Conservation (phyloP, 768 basidiomycete genomes). For the Suillus variegatus region DNA sequence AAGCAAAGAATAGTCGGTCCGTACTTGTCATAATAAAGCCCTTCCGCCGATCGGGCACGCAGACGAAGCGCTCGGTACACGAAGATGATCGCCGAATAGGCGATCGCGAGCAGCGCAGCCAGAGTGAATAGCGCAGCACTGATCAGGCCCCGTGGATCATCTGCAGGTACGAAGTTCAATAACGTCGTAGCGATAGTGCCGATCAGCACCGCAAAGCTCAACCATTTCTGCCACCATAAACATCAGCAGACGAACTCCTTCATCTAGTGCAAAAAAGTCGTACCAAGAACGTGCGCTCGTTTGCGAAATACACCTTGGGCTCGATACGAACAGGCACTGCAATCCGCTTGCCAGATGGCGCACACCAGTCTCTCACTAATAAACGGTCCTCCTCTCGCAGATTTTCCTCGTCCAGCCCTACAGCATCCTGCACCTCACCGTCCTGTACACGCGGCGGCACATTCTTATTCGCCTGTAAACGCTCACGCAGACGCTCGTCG, state of each 20-base stretch:
- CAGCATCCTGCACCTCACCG: conserved; percentile 22
- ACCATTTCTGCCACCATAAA: conserved; percentile 68
- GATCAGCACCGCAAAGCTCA: conserved; percentile 84
- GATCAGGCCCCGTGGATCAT: conserved; percentile 78
- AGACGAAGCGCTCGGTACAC: conserved; percentile 72
- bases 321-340: conserved; percentile 95
- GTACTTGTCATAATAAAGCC: conserved; percentile 87
- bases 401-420: conserved; percentile 39
- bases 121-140: conserved; percentile 88
- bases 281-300: conserved; percentile 92
- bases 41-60: conserved; percentile 70
- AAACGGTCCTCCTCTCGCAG: conserved; percentile 52
- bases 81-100: conserved; percentile 84
- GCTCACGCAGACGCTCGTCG: conserved; percentile 79
- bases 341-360: conserved; percentile 86
- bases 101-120: conserved; percentile 84
- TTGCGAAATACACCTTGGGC: conserved; percentile 97
- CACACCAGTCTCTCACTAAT: conserved; percentile 68
- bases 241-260: conserved; percentile 8
- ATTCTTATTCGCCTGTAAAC: conserved; percentile 43
- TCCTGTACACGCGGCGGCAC: conserved; percentile 24
- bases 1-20: conserved; percentile 78
- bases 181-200: conserved; percentile 89
- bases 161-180: conserved; percentile 77
- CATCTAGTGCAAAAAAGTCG: conserved; percentile 31